Conservation (phyloP, 208 protist species). For the Borovskyia barvae region DNA sequence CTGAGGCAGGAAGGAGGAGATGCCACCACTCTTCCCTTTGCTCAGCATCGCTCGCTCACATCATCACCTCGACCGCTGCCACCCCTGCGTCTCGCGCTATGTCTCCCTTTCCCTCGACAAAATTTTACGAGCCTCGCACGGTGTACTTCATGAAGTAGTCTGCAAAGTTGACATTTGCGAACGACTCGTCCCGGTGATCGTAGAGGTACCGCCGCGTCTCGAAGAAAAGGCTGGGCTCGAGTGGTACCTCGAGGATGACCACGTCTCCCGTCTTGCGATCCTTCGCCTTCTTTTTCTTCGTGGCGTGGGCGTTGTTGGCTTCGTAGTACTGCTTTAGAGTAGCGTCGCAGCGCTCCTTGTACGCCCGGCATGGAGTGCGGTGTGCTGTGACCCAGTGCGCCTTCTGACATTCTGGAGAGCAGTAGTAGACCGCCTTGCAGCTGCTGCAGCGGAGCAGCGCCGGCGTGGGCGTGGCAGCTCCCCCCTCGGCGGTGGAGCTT, state of each 20-base stretch:
- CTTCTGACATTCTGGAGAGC: slow-evolving; percentile 62
- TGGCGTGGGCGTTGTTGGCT: slow-evolving; percentile 27
- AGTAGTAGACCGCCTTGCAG: slow-evolving; percentile 85
- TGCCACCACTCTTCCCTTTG: too few species aligned
- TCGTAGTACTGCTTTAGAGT: slow-evolving; percentile 53
- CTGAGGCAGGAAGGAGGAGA: too few species aligned
- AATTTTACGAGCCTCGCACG: slow-evolving; percentile 42
- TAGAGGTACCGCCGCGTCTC: slow-evolving; percentile 74
- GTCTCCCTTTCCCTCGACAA: neutral
- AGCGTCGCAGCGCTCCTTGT: slow-evolving; percentile 45
- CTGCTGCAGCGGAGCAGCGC: slow-evolving; percentile 66
- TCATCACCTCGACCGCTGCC: neutral
- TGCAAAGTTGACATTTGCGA: slow-evolving; percentile 53
- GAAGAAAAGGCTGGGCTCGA: slow-evolving; percentile 71
- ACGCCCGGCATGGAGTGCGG: slow-evolving; percentile 48
- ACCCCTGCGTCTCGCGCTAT: neutral
- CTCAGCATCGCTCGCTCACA: neutral
- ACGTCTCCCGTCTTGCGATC: slow-evolving; percentile 31
- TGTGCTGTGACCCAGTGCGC: slow-evolving; percentile 64
- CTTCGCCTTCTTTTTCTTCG: slow-evolving; percentile 12
- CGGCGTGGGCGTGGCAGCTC: slow-evolving; percentile 4
- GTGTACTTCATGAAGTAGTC: slow-evolving; percentile 87
- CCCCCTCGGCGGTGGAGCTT: neutral
- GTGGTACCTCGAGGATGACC: slow-evolving; percentile 57
- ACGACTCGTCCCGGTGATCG: slow-evolving; percentile 61